Evolutionary conservation across 2,329 filamentous ascomycete species (phyloP), one percentile per base, ranked within the genome.

Genomic region (Fusarium paranaense): DNA sequence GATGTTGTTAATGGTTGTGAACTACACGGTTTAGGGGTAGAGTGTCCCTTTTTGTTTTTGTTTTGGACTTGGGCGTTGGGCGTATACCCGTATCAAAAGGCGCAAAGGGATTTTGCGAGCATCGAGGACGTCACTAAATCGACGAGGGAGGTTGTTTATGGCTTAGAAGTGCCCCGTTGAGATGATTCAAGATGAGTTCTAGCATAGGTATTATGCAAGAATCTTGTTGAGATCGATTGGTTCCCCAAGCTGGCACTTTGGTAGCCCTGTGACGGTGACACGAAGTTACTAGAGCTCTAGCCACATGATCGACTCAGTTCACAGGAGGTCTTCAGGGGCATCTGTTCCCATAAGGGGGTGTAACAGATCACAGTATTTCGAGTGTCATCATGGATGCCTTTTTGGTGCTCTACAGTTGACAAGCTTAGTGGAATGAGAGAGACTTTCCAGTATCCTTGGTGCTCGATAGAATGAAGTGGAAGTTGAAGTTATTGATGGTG

Each of bases 51-150:
- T 32, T 32, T 25, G 69, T 64, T 62, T 57, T n/a, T 76, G 20
- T 71, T 66, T 63, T 58, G 22, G 61, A 58, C 50, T 60, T 42
- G 59, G 76, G 76, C 76, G 76, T 78, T 78, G 63, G 74, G 76
- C 68, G 74, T 61, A 78, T 70, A 76, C 57, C 66, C 66, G 70
- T 65, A 68, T 72, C 62, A 70, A 78, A 70, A 66, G 70, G 70
- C 72, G 69, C 30, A 66, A 70, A 57, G 56, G 67, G 56, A 50
- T 18, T 58, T 62, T 52, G 67, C 42, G 66, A 56, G 42, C 22
- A 42, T 22, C 22, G 35, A 22, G 27, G 14, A 30, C 20, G 32
- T 27, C 16, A 38, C 18, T n/a, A 38, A 30, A 35, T 32, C 40
- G 22, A 14, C 13, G 33, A 42, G 27, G 54, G 18, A 22, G 10